Conservation (phyloP, 768 basidiomycete genomes). For the Calocybe indica region DNA sequence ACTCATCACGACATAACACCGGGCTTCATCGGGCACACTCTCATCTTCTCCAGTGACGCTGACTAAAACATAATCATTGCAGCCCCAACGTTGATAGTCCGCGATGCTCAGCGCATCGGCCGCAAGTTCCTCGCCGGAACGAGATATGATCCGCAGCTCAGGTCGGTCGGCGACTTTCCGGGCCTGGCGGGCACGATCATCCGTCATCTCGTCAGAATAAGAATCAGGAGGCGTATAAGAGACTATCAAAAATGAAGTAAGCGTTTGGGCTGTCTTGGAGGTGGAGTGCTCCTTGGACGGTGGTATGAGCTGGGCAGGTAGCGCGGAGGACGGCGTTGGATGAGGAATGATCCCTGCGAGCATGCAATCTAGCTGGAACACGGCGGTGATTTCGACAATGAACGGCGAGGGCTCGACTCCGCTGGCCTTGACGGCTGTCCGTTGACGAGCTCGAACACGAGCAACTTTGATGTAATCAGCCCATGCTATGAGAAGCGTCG, state of each 20-base stretch:
- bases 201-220: conserved; percentile 64
- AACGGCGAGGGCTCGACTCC: conserved; percentile 47
- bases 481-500: conserved; percentile 89
- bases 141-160: conserved; percentile 88
- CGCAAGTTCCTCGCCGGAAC: conserved; percentile 81
- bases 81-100: conserved; percentile 79
- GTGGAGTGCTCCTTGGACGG: conserved; percentile 9
- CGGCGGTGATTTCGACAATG: conserved; percentile 82
- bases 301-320: conserved; percentile 11
- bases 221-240: conserved; percentile 82
- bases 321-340: conserved; percentile 32
- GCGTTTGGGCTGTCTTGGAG: conserved; percentile 19
- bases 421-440: conserved; percentile 32
- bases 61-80: conserved; percentile 84
- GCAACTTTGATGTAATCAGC: conserved; percentile 91
- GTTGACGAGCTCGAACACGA: conserved; percentile 61
- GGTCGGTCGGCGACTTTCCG: conserved; percentile 88
- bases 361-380: conserved; percentile 94
- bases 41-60: conserved; percentile 31
- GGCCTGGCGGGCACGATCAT: conserved; percentile 68
- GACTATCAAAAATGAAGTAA: conserved; percentile 79
- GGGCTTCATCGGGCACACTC: conserved; percentile 23
- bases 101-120: conserved; percentile 78
- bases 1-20: conserved; percentile 78
- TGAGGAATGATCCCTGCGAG: conserved; percentile 87